Percentiles rank a stretch among this genome's conserved stretches.
Conservation (phyloP, 805 yeast genomes). For the Myxozyma monticola region DNA sequence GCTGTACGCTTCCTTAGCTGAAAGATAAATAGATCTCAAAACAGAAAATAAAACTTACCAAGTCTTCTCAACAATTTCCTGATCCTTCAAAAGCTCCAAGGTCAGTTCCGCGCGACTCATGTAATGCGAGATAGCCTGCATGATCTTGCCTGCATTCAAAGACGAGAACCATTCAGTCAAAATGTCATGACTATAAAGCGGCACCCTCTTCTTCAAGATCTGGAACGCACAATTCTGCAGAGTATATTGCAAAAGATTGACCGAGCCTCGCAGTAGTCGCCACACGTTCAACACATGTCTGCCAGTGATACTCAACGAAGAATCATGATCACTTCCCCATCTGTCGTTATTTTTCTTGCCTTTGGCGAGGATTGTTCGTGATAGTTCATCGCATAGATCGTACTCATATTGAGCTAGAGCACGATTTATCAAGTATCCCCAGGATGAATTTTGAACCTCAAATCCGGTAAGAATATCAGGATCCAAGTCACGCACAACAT, state of each 20-base stretch:
- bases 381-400: conserved; percentile 58
- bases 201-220: conserved; percentile 64
- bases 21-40: too few relatives aligned
- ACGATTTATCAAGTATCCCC: conserved; percentile 88
- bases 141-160: conserved; percentile 30
- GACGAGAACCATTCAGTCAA: conserved; percentile 51
- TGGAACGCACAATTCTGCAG: conserved; percentile 76
- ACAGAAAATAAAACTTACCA: conserved; percentile 36
- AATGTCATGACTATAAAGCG: conserved; percentile 53
- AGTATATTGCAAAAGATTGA: conserved; percentile 65
- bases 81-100: conserved; percentile 52
- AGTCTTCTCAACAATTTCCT: conserved; percentile 64
- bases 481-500: conserved; percentile 61
- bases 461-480: conserved; percentile 89
- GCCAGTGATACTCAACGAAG: conserved; percentile 69
- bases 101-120: conserved; percentile 48
- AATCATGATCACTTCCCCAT: conserved; percentile 82
- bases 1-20: conserved; percentile 35
- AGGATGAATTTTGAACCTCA: conserved; percentile 75
- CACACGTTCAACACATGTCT: conserved; percentile 83
- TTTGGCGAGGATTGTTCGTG: conserved; percentile 57
- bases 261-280: conserved; percentile 67
- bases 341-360: conserved; percentile 43
- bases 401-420: conserved; percentile 43
- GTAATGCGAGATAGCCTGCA: conserved; percentile 50